These are phyloP conservation scores for Myriosclerotinia scirpicola DNA, from an alignment of 2,329 filamentous ascomycete genomes.

Conservation along the genomic window DNA sequence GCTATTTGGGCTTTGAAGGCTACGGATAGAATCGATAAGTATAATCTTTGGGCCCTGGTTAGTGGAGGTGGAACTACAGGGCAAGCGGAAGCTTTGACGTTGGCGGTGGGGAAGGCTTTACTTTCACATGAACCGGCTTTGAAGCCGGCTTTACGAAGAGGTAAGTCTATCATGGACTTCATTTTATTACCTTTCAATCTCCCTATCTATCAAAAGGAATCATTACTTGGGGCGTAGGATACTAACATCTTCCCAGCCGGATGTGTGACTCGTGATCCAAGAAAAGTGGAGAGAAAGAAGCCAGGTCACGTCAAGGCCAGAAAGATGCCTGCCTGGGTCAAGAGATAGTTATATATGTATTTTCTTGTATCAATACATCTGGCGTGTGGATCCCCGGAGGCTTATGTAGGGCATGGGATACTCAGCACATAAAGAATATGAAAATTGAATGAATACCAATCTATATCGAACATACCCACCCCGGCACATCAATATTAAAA, in stretches of 20 bases:
- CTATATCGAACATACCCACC: background rate
- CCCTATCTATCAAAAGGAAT: slow-evolving; percentile 16
- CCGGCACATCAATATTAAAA: background rate
- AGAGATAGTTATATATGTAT: slow-evolving; percentile 49
- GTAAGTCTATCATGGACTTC: slow-evolving; percentile 56
- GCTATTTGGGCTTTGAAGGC: slow-evolving; percentile 86
- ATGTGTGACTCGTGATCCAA: slow-evolving; percentile 85
- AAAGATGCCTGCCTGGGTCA: slow-evolving; percentile 98
- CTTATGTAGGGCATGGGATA: background rate
- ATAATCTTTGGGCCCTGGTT: slow-evolving; percentile 89
- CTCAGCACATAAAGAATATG: background rate
- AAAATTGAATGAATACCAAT: slow-evolving; percentile 5
- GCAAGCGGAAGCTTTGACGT: slow-evolving; percentile 89
- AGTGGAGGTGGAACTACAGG: slow-evolving; percentile 88
- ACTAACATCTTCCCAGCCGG: slow-evolving; percentile 64
- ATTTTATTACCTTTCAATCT: slow-evolving; percentile 2
- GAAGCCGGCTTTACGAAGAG: slow-evolving; percentile 83
- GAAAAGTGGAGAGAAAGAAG: slow-evolving; percentile 97
- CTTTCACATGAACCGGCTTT: slow-evolving; percentile 88
- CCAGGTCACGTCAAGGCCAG: slow-evolving; percentile 92
- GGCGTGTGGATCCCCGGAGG: background rate
- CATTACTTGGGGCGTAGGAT: slow-evolving; percentile 11
- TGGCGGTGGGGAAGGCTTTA: slow-evolving; percentile 86
- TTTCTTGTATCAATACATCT: slow-evolving; percentile 34
- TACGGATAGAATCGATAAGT: slow-evolving; percentile 85